Evolutionary conservation across 768 basidiomycete species (phyloP).

Genomic region (Clitopilus passeckerianus): DNA sequence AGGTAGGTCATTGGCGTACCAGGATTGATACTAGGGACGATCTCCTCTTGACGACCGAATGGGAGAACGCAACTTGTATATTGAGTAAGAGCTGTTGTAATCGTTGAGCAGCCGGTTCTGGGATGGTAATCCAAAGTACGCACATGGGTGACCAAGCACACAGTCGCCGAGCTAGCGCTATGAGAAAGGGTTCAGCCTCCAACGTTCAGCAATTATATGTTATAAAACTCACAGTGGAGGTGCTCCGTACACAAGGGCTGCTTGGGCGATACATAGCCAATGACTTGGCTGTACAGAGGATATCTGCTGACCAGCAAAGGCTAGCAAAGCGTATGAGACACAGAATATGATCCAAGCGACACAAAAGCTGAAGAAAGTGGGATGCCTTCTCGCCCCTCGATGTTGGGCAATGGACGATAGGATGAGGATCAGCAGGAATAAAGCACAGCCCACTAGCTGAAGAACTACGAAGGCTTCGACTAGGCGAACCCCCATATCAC

Average conservation of each 20-base stretch:
- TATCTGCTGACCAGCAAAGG: conserved; percentile 26
- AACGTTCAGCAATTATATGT: background rate
- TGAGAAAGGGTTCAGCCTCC: background rate
- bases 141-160: conserved; percentile 22
- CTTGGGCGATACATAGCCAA: conserved; percentile 22
- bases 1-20: conserved; percentile 8
- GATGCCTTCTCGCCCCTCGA: conserved; percentile 19
- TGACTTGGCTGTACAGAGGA: conserved; percentile 11
- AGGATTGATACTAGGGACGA: conserved; percentile 7
- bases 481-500: background rate
- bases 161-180: conserved; percentile 20
- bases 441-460: conserved; percentile 20
- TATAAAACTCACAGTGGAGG: conserved; percentile 24
- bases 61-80: conserved; percentile 21
- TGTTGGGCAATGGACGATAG: conserved; percentile 20
- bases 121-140: background rate
- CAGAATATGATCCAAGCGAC: conserved; percentile 29
- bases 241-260: conserved; percentile 26
- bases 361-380: conserved; percentile 31
- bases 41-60: conserved; percentile 12
- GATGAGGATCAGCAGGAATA: conserved; percentile 18
- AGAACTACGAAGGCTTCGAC: conserved; percentile 23
- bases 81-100: conserved; percentile 20
- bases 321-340: conserved; percentile 26
- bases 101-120: background rate